Evolutionary conservation across 2,329 filamentous ascomycete species (phyloP), one percentile per base, ranked within the genome.

Genomic region (Fusarium incarnatum): DNA sequence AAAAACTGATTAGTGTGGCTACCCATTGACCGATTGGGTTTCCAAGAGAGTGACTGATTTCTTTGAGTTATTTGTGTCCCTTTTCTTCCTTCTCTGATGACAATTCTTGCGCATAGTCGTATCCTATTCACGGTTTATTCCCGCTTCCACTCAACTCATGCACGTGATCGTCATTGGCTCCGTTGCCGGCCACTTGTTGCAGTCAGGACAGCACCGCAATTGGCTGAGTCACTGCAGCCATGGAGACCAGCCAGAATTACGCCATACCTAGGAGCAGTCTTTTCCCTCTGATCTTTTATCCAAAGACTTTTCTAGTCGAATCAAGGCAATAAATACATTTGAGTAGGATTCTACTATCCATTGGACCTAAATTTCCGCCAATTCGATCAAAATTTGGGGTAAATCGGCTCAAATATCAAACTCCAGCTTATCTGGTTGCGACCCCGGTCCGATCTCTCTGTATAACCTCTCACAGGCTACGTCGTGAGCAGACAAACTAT

Each of bases 181-280:
- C 69, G 69, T 66, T 74, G 60, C 71, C 68, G 70, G 70, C 68
- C 61, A 59, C 22, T 56, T 63, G 54, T 49, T 54, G 47, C 44
- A 69, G 20, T 41, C 40, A 30, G 53, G 40, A 40, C 30, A 58
- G 59, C 56, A 64, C 53, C 67, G 64, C 56, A 47, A 75, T 76
- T 76, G 73, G 74, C 60, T 75, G 71, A 76, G 65, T 68, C 72
- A 73, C 20, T 32, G 23, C 47, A 34, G 40, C 45, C 61, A 62
- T 68, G 68, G 68, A 55, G 49, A 70, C 63, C 25, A 65, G 56
- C 46, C 37, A 71, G 73, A 75, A 75, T 76, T 75, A 73, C 74
- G 74, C 74, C 74, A 76, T 75, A 69, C 63, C 64, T 70, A 63
- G 64, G 70, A 65, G 53, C 64, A 61, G 59, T 60, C 60, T 74